Evolutionary conservation across 208 protist species (phyloP), one percentile per base, ranked within the genome.

Genomic region (Porcisia deanei): DNA sequence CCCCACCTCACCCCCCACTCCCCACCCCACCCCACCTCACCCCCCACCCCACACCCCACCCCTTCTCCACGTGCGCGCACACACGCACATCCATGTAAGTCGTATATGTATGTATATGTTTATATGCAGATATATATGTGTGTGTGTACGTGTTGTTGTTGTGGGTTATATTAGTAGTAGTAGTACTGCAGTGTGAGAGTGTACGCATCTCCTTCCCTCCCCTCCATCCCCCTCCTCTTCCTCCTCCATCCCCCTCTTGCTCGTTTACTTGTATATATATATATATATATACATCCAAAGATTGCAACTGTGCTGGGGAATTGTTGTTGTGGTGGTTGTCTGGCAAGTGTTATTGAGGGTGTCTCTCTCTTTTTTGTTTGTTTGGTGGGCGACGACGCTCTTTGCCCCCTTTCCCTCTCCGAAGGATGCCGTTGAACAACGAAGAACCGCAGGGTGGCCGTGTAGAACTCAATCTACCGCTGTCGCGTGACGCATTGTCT

Each of bases 121-220:
- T 64, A 64, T 64, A 64, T 64, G 16, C 34, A 68, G 7, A 68
- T 37, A 37, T 68, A 37, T 68, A 63, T 45, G 41, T 41, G 59
- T 65, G 59, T 67, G 59, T 67, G 22, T 57, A 49, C 71, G 59
- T 47, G 61, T 77, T 61, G 16, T 59, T 22, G 16, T 59, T 16
- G 16, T n/a, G n/a, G n/a, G 55, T 59, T 30, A 30, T 30, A 30
- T 30, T 30, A 30, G 30, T 30, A 30, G 30, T 30, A 30, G 30
- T 30, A 30, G 30, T 30, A 30, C 30, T 30, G 30, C 30, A 30
- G 41, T 47, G 63, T 68, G 63, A 37, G 14, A 16, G 63, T 68
- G 63, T 68, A 39, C 53, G 37, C 25, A 30, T 30, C 30, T 0
- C 30, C 30, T 30, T 14, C 20, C 30, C 25, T 8, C 57, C 14